These are phyloP conservation scores for Penicillium cosmopolitanum DNA, from an alignment of 495 filamentous ascomycete species.

Conservation along the genomic window DNA sequence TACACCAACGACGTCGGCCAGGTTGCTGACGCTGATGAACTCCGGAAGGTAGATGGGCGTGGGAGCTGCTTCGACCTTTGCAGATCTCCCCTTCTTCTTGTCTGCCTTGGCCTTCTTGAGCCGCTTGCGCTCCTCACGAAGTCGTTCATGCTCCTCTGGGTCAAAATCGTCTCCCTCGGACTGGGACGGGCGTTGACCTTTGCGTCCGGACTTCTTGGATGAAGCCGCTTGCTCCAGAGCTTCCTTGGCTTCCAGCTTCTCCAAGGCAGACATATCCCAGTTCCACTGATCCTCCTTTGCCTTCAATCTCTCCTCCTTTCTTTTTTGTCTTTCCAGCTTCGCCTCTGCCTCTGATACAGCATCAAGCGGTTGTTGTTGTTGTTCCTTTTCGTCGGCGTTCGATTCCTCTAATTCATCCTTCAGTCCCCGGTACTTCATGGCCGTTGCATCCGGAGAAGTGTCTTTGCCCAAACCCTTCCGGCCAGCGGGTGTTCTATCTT, in stretches of 20 bases:
- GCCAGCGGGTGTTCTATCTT: constrained; percentile 2
- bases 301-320: constrained; percentile 10
- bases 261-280: constrained; percentile 41
- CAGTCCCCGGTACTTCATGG: constrained; percentile 28
- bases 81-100: constrained; percentile 49
- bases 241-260: constrained; percentile 25
- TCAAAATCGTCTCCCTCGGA: constrained; percentile 44
- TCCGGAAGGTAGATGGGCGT: constrained; percentile 81
- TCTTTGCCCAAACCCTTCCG: not conserved
- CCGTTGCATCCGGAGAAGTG: constrained; percentile 10
- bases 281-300: constrained; percentile 33
- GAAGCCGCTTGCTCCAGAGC: constrained; percentile 14
- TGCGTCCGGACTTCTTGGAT: constrained; percentile 30
- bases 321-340: constrained; percentile 7
- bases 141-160: constrained; percentile 34
- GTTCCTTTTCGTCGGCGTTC: too few species aligned
- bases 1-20: constrained; percentile 78
- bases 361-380: too few species aligned
- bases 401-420: constrained; percentile 14
- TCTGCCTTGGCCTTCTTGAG: constrained; percentile 48
- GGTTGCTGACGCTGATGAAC: constrained; percentile 83
- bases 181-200: constrained; percentile 27
- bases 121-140: constrained; percentile 46
- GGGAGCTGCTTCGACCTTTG: constrained; percentile 40
- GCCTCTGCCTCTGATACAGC: constrained; percentile 1